Conservation (phyloP, 2,329 filamentous ascomycete genomes). For the Aspergillus sp. region DNA sequence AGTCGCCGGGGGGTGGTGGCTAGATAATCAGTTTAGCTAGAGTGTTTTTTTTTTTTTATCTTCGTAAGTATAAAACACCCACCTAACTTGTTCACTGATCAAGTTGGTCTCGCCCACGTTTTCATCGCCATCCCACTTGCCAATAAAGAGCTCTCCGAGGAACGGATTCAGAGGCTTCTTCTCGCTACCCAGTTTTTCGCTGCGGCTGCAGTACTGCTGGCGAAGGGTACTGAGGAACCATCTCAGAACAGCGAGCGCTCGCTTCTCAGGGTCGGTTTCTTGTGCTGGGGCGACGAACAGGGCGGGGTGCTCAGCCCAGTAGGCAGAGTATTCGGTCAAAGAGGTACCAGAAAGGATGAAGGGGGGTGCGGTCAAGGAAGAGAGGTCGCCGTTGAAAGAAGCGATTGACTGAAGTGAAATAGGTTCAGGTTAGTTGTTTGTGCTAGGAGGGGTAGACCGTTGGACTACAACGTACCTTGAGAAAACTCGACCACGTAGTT, state of each 20-base stretch:
- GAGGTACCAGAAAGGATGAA: slow-evolving; percentile 80
- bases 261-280: slow-evolving; percentile 76
- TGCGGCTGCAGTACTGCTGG: slow-evolving; percentile 74
- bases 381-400: slow-evolving; percentile 79
- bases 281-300: slow-evolving; percentile 79
- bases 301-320: slow-evolving; percentile 76
- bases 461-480: slow-evolving; percentile 39
- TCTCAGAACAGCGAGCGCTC: slow-evolving; percentile 83
- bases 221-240: slow-evolving; percentile 95
- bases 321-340: slow-evolving; percentile 76
- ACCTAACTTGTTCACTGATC: slow-evolving; percentile 90
- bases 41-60: too few species aligned
- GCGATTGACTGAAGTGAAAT: slow-evolving; percentile 59
- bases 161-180: slow-evolving; percentile 99
- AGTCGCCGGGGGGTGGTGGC: slow-evolving; percentile 90
- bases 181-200: slow-evolving; percentile 82
- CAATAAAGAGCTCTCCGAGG: slow-evolving; percentile 89
- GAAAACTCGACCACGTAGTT: slow-evolving; percentile 49
- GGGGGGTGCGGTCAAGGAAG: slow-evolving; percentile 76
- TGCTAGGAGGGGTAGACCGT: neutral
- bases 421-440: slow-evolving; percentile 6
- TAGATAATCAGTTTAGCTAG: slow-evolving; percentile 23
- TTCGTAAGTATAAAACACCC: neutral
- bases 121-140: slow-evolving; percentile 77
- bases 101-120: slow-evolving; percentile 74